These are phyloP conservation scores for Cercophora samala DNA, from an alignment of 495 filamentous ascomycete genomes.

Conservation along the genomic window DNA sequence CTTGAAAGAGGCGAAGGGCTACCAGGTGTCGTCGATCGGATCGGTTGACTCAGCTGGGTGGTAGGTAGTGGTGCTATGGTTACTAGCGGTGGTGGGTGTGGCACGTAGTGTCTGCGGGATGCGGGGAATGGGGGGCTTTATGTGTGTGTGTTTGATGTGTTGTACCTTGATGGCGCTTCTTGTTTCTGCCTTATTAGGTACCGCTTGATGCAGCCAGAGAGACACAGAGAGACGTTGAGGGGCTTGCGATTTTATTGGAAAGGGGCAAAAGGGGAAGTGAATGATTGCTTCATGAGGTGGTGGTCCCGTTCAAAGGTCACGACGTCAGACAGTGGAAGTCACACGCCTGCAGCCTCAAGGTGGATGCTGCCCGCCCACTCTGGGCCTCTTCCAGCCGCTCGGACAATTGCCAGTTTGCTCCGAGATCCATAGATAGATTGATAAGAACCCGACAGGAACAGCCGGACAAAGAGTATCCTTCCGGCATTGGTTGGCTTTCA, in stretches of 20 bases:
- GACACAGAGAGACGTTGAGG: background rate
- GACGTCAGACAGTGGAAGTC: conserved; percentile 10
- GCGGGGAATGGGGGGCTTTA: background rate
- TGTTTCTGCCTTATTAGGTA: background rate
- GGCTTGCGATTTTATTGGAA: conserved; percentile 4
- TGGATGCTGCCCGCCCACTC: conserved; percentile 4
- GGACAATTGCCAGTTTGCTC: background rate
- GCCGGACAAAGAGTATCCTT: background rate
- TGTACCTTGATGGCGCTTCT: background rate
- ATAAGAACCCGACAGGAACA: background rate
- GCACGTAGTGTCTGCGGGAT: conserved; percentile 13
- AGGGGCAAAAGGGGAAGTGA: conserved; percentile 1
- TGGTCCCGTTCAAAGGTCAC: background rate
- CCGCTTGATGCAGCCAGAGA: background rate
- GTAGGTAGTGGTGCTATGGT: background rate
- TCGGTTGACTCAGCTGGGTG: background rate
- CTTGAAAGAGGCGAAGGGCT: background rate
- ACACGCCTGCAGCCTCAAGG: background rate
- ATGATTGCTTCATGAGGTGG: background rate
- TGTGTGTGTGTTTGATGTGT: background rate
- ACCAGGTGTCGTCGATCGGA: background rate
- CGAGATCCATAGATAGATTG: background rate
- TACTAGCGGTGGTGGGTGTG: background rate
- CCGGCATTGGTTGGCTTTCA: background rate
- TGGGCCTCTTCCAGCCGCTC: background rate